A percentile compares a stretch with the other conserved stretches of the same genome.
Conservation (phyloP, 192 early-diverging fungal genomes). For the Coemansia sp. region DNA sequence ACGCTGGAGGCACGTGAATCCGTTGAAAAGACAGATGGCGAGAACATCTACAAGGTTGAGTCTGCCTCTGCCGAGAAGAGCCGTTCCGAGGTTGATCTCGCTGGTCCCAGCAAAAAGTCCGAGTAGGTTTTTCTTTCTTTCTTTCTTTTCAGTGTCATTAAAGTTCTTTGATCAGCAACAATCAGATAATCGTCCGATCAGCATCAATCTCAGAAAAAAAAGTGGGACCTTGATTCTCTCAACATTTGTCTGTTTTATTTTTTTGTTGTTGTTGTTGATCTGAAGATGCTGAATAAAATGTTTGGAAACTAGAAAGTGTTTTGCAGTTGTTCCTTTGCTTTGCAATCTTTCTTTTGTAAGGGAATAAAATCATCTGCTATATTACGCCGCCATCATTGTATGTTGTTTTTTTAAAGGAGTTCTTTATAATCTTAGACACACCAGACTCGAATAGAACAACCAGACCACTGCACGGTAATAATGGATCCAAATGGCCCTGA, state of each 20-base stretch:
- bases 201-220: background rate
- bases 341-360: background rate
- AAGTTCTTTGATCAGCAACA: background rate
- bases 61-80: constrained; percentile 33
- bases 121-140: constrained; percentile 2
- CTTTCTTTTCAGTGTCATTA: background rate
- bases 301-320: background rate
- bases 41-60: constrained; percentile 38
- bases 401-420: no score
- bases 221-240: background rate
- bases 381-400: no score
- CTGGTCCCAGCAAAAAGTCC: constrained; percentile 3
- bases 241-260: no score
- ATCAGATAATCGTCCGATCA: background rate
- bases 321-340: background rate
- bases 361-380: no score
- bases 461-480: background rate
- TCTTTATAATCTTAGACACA: no score
- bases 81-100: constrained; percentile 20
- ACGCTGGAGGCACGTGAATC: constrained; percentile 39
- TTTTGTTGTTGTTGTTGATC: no score
- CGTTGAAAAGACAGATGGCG: constrained; percentile 49
- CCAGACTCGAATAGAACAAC: no score
- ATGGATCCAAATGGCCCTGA: background rate
- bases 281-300: background rate